Base-by-base conservation (phyloP, 1,284 basidiomycete genomes). In the Ceratobasidium sp. region DNA sequence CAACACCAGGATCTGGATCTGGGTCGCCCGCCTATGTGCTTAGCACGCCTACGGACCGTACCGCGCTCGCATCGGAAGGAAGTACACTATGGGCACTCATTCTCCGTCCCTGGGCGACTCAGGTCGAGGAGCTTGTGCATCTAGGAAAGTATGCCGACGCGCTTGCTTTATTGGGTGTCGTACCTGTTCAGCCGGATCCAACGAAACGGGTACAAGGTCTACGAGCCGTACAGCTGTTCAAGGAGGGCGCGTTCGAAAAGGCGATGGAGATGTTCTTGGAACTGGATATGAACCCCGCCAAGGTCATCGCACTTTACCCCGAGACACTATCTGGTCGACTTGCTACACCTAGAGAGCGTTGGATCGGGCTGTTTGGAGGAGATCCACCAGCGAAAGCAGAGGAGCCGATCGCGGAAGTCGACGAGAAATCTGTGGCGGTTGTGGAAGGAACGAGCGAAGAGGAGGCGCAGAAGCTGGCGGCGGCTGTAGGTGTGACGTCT, bases 251-350 rank as follows among this genome's bases (percentile, higher is more conserved):
- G 75, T 96, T 90, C 81, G 91, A 94, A 79, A 86, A 88, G 18
- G 97, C 97, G 0, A 92, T 99, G 77, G 93, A 97, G 83, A 90
- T 91, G 0, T 97, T 99, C 84, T 90, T 97, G 69, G 91, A 93
- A 58, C 91, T 97, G 63, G 94, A 99, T 81, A 89, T 96, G 80
- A 97, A 98, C 82, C 97, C 97, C 0, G 95, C 96, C 1, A 95
- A 97, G 83, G 95, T 99, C 0, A 90, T 99, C 15, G 94, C 97
- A 0, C 87, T 99, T 3, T 99, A 95, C 84, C 95, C 96, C 0
- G 89, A 93, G 64, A 88, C 87, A 20, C 91, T 99, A 1, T 90
- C 96, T 0, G 97, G 97, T 3, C 88, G 94, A 44, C 85, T 99
- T 13, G 88, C 92, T 15, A 89, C 93, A 0, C 89, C 92, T 18